Evolutionary conservation across 75 land plant species (phyloP).

Genomic region (Pinus tabuliformis): DNA sequence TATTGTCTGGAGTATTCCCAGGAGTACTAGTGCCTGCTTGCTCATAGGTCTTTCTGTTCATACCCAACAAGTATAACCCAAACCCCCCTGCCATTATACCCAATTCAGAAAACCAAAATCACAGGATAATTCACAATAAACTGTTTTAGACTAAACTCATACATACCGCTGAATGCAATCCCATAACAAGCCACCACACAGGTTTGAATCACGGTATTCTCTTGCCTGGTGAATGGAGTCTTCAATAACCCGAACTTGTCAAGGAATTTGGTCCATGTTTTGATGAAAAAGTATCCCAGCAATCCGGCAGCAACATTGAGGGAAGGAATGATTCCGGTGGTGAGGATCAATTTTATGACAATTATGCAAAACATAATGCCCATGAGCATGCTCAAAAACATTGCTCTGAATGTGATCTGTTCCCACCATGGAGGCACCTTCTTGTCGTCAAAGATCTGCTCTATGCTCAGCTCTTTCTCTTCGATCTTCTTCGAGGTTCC

Average conservation of each 20-base stretch:
- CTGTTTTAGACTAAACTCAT: not conserved
- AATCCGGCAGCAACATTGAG: constrained; percentile 57
- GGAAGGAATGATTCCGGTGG: constrained; percentile 56
- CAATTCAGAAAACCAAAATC: not conserved
- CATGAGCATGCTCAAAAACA: constrained; percentile 45
- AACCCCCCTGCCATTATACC: constrained; percentile 59
- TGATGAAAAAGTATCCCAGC: constrained; percentile 52
- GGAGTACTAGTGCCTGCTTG: constrained; percentile 10
- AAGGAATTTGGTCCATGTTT: constrained; percentile 33
- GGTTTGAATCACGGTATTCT: constrained; percentile 13
- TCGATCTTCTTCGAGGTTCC: no score
- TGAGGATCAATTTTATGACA: constrained; percentile 55
- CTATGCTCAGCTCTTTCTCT: no score
- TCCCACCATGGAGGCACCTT: constrained; percentile 50
- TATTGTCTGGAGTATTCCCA: constrained; percentile 11
- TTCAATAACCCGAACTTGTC: constrained; percentile 28
- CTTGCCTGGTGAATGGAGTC: constrained; percentile 59
- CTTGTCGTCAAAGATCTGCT: not conserved
- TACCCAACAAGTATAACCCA: constrained; percentile 73
- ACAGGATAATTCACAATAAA: no score
- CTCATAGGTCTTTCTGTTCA: constrained; percentile 47
- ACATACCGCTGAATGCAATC: no score
- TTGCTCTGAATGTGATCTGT: constrained; percentile 16
- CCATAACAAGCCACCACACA: no score
- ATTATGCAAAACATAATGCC: constrained; percentile 60